These are phyloP conservation scores for Solanum dulcamara DNA, from an alignment of 257 asterid genomes.

Conservation along the genomic window DNA sequence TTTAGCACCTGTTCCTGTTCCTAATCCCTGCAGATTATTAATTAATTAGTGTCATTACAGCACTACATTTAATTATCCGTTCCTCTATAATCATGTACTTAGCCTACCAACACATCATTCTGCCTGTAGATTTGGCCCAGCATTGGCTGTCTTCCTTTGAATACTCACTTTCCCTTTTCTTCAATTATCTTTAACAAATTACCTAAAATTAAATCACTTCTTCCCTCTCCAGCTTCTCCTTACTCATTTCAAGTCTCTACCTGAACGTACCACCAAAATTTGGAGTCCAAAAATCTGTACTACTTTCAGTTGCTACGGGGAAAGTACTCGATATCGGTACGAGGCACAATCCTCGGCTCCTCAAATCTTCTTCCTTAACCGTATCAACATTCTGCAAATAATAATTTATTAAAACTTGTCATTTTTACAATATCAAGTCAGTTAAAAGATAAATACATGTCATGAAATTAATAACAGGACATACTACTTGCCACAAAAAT, in stretches of 20 bases:
- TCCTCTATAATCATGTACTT: conserved; percentile 20
- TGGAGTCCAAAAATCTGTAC: conserved; percentile 67
- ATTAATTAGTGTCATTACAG: conserved; percentile 13
- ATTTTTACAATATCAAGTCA: not conserved
- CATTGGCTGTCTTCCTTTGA: conserved; percentile 32
- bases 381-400: conserved; percentile 25
- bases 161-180: conserved; percentile 23
- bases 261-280: conserved; percentile 52
- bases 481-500: no score
- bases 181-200: no score
- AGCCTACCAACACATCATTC: conserved; percentile 11
- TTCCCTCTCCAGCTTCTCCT: conserved; percentile 2
- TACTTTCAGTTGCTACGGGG: conserved; percentile 52
- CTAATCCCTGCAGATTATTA: conserved; percentile 16
- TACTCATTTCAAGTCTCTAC: conserved; percentile 9
- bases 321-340: conserved; percentile 79
- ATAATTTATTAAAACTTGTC: not conserved
- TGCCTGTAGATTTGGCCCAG: conserved; percentile 45
- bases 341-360: conserved; percentile 67
- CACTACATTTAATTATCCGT: conserved; percentile 3
- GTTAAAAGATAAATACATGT: not conserved
- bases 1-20: conserved; percentile 84
- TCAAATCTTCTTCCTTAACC: conserved; percentile 33
- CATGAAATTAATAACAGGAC: no score
- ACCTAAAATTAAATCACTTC: not conserved